Percentiles rank a stretch among this genome's conserved stretches.
Conservation (phyloP, 192 early-diverging fungal genomes). For the Diversispora eburnea region DNA sequence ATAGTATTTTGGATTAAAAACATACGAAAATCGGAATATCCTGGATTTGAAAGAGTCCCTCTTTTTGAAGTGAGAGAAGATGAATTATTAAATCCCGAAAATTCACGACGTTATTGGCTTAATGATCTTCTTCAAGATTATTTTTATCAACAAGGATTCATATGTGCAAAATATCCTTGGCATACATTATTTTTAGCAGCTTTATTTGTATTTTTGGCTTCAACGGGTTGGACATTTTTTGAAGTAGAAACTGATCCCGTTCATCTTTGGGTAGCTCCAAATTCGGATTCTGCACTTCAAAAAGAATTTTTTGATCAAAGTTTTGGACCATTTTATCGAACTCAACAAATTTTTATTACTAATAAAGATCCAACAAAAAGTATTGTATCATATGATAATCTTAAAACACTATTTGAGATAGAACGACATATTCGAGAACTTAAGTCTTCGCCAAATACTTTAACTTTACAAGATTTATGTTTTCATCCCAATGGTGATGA, state of each 20-base stretch:
- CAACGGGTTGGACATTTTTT: slow-evolving; percentile 56
- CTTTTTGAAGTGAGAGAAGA: slow-evolving; percentile 42
- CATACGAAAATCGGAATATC: slow-evolving; percentile 25
- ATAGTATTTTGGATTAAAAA: slow-evolving; percentile 31
- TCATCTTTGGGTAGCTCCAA: slow-evolving; percentile 59
- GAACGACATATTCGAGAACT: slow-evolving; percentile 46
- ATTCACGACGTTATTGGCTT: slow-evolving; percentile 44
- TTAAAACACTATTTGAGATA: slow-evolving; percentile 48
- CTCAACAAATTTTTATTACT: slow-evolving; percentile 56
- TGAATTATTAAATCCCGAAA: slow-evolving; percentile 34
- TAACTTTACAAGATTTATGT: slow-evolving; percentile 54
- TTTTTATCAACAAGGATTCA: slow-evolving; percentile 57
- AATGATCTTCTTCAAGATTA: slow-evolving; percentile 51
- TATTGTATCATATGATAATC: slow-evolving; percentile 40
- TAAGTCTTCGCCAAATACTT: slow-evolving; percentile 34
- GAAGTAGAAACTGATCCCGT: slow-evolving; percentile 54
- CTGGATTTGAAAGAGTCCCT: slow-evolving; percentile 46
- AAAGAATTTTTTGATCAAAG: slow-evolving; percentile 60
- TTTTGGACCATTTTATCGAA: slow-evolving; percentile 67
- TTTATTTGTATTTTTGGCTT: slow-evolving; percentile 45
- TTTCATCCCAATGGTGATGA: slow-evolving; percentile 56
- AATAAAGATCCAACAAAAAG: slow-evolving; percentile 34
- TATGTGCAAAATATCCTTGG: slow-evolving; percentile 56
- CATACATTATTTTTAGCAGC: slow-evolving; percentile 42
- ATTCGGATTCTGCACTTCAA: slow-evolving; percentile 46